Percentiles rank a stretch among this genome's conserved stretches.
These are phyloP conservation scores for Diaporthe citri DNA, from an alignment of 2,329 filamentous ascomycete species.

Conservation along the genomic window DNA sequence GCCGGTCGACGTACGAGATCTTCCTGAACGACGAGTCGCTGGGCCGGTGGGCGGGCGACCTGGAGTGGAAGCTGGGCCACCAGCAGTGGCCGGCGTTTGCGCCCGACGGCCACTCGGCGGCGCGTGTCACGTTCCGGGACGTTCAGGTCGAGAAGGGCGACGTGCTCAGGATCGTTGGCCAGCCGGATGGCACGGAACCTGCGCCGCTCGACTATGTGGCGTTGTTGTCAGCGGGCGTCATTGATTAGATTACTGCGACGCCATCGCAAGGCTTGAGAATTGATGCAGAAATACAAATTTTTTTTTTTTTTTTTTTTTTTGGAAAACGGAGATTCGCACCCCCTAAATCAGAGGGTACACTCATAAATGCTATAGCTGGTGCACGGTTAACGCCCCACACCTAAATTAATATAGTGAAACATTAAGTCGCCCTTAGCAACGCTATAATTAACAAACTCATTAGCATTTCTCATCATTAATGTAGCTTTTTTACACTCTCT, in stretches of 20 bases:
- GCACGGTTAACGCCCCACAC: too few relatives aligned
- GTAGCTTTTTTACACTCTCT: too few relatives aligned
- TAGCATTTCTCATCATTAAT: too few relatives aligned
- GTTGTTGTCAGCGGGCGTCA: constrained; percentile 68
- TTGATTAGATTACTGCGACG: constrained; percentile 58
- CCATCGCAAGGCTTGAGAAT: not conserved
- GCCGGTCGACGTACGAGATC: constrained; percentile 67
- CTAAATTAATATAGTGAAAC: too few relatives aligned
- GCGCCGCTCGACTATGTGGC: constrained; percentile 77
- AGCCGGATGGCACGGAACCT: constrained; percentile 70
- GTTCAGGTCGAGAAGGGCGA: constrained; percentile 65
- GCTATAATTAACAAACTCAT: too few relatives aligned
- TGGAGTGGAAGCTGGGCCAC: constrained; percentile 71
- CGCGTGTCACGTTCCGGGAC: constrained; percentile 68
- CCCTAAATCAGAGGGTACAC: too few relatives aligned
- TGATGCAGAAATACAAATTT: not conserved
- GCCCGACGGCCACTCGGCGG: constrained; percentile 74
- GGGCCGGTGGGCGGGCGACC: constrained; percentile 70
- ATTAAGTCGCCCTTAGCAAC: too few relatives aligned
- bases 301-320: too few relatives aligned
- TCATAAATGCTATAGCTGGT: too few relatives aligned
- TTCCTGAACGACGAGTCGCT: constrained; percentile 65
- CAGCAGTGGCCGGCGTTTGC: constrained; percentile 65
- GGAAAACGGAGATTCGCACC: too few relatives aligned
- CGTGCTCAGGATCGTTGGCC: constrained; percentile 66